phyloP scores from a whole-genome alignment of 2,329 filamentous ascomycete species.

The Plectosphaerella sp. region DNA sequence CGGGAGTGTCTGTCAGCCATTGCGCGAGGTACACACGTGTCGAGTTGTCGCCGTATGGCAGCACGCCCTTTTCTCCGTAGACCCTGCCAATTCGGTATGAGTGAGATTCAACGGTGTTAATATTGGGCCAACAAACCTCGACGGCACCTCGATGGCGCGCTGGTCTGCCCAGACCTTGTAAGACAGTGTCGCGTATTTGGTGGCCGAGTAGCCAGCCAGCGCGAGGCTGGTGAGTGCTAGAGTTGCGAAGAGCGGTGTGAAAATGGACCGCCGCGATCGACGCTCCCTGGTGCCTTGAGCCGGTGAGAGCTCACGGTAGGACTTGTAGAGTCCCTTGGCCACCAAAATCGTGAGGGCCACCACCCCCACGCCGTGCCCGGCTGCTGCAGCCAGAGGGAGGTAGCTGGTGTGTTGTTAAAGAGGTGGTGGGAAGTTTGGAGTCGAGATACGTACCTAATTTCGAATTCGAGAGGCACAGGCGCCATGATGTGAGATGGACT shows the following conservation, averaged over 20 bases:
- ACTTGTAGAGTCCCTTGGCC: constrained; percentile 16
- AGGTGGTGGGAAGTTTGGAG: neutral
- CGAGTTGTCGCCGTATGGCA: constrained; percentile 23
- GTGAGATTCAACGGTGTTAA: neutral
- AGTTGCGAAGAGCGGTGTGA: constrained; percentile 31
- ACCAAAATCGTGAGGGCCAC: constrained; percentile 14
- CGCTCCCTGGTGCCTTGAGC: constrained; percentile 29
- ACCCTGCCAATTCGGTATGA: constrained; percentile 9
- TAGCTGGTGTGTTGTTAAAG: constrained; percentile 12
- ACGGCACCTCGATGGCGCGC: constrained; percentile 30
- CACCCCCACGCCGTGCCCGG: constrained; percentile 13
- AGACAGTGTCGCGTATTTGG: constrained; percentile 37
- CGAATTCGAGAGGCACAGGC: constrained; percentile 16
- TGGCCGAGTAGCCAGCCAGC: constrained; percentile 36
- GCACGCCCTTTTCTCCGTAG: constrained; percentile 27
- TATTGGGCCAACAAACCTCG: constrained; percentile 21
- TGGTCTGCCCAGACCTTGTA: constrained; percentile 46
- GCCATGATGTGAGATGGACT: constrained; percentile 14
- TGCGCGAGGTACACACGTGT: constrained; percentile 33
- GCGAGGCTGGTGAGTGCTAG: constrained; percentile 41
- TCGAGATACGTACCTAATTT: constrained; percentile 12
- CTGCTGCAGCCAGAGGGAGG: constrained; percentile 10
- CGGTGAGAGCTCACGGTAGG: constrained; percentile 22
- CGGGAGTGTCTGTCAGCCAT: constrained; percentile 50
- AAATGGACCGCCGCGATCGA: constrained; percentile 17